Percentiles rank a stretch among this genome's conserved stretches.
phyloP scores from a whole-genome alignment of 2,329 filamentous ascomycete species.

The Blastomyces silverae region DNA sequence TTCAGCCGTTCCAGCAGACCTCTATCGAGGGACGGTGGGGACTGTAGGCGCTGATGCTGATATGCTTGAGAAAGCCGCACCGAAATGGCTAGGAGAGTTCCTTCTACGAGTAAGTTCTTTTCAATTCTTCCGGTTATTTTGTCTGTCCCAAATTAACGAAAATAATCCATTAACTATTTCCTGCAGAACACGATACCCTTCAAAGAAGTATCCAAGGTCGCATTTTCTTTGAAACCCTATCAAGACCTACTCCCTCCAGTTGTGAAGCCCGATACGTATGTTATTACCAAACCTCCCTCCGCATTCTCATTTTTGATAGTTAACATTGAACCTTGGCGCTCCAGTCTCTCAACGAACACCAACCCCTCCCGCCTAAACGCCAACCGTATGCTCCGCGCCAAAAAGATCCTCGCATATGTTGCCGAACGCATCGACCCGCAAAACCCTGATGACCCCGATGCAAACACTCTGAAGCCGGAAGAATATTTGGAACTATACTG shows the following conservation, averaged over 20 bases:
- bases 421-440: conserved; percentile 79
- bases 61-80: conserved; percentile 74
- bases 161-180: background rate
- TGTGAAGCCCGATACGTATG: conserved; percentile 61
- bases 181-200: conserved; percentile 65
- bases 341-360: conserved; percentile 19
- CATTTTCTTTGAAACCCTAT: conserved; percentile 80
- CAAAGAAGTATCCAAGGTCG: conserved; percentile 96
- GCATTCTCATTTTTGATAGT: background rate
- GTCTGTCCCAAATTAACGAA: background rate
- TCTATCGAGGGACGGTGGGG: conserved; percentile 84
- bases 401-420: conserved; percentile 88
- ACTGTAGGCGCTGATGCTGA: conserved; percentile 70
- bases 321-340: background rate
- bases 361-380: conserved; percentile 88
- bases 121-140: background rate
- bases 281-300: conserved; percentile 15
- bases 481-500: conserved; percentile 95
- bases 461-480: conserved; percentile 63
- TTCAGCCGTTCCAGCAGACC: conserved; percentile 63
- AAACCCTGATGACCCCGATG: conserved; percentile 51
- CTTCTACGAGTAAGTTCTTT: conserved; percentile 55
- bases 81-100: conserved; percentile 87
- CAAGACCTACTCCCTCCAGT: conserved; percentile 68
- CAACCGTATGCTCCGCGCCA: conserved; percentile 90